Conservation (phyloP, 2,329 filamentous ascomycete species). For the Trichoderma sp. region DNA sequence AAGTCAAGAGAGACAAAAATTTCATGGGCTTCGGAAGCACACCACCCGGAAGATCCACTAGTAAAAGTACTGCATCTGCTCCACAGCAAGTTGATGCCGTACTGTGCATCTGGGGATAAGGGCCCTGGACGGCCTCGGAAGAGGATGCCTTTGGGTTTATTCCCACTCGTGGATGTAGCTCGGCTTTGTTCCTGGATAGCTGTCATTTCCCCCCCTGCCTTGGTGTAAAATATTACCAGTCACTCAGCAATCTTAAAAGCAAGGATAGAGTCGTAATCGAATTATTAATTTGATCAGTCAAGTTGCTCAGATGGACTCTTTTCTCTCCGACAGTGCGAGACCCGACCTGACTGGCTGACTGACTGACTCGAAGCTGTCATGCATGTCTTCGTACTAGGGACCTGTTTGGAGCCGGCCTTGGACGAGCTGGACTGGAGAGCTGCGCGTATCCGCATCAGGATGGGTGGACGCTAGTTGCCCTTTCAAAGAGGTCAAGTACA, state of each 20-base stretch:
- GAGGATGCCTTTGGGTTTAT: neutral
- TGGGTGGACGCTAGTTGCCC: neutral
- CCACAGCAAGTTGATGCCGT: neutral
- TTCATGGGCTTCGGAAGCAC: slow-evolving; percentile 17
- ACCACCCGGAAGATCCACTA: slow-evolving; percentile 11
- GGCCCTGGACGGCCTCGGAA: neutral
- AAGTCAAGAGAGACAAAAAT: slow-evolving; percentile 1
- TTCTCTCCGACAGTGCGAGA: neutral
- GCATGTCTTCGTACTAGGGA: neutral
- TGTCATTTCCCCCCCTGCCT: slow-evolving; percentile 5
- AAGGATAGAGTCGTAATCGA: neutral
- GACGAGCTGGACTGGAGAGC: neutral
- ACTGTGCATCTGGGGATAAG: slow-evolving; percentile 7
- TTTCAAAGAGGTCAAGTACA: neutral
- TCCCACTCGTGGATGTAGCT: slow-evolving; percentile 3
- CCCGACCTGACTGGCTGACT: slow-evolving; percentile 1
- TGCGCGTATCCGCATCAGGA: slow-evolving; percentile 1
- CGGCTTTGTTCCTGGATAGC: slow-evolving; percentile 10
- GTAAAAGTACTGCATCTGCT: neutral
- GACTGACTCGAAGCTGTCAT: slow-evolving; percentile 6
- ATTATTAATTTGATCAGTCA: slow-evolving; percentile 6
- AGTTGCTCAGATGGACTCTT: neutral
- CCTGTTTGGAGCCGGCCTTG: neutral
- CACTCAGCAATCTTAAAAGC: slow-evolving; percentile 10
- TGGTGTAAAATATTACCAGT: neutral